Base-by-base conservation (phyloP, 225 moss, liverwort and hornwort genomes). In the Bryum argenteum region DNA sequence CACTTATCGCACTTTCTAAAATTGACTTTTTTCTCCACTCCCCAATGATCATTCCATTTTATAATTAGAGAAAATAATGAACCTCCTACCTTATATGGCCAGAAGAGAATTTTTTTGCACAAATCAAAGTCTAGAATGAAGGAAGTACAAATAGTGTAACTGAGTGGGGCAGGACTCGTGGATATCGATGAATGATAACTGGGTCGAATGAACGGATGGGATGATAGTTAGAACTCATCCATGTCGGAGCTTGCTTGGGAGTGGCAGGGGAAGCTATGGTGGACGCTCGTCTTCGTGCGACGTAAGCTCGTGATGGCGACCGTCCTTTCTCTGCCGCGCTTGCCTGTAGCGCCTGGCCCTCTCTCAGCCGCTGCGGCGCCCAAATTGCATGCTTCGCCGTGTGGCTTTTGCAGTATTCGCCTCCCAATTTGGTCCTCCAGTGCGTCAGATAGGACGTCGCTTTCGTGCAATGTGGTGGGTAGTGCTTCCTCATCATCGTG, bases 291-390 rank as follows among this genome's bases (percentile, higher is more conserved):
- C 65, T 43, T 70, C 69, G 2, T 23, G 48, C 41, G 48, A 17
- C 48, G 1, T 10, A 14, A 56, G 38, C 24, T 10, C 11, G 69
- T 75, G 22, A 86, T 86, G 78, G 80, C 80, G 54, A 61, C 70
- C 21, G 60, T 83, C 52, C 80, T 83, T 9, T 75, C 83, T 3
- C 77, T 78, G 58, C 71, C 80, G 54, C 82, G 69, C 8, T 66
- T 77, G 21, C 82, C 74, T 13, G 61, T 18, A 2, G 28, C 24
- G 40, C 54, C 59, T 39, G 14, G 63, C 12, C 19, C 41, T 21
- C 20, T 57, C 15, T 40, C 67, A 15, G 11, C 69, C 12, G 19
- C 75, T 11, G 19, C 44, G 10, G 64, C 69, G 7, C 33, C 69
- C 66, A 55, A 76, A 11, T 40, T 61, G 9, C 9, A 60, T 10